Base-by-base conservation (phyloP, 208 protist genomes). In the Angomonas desouzai region DNA sequence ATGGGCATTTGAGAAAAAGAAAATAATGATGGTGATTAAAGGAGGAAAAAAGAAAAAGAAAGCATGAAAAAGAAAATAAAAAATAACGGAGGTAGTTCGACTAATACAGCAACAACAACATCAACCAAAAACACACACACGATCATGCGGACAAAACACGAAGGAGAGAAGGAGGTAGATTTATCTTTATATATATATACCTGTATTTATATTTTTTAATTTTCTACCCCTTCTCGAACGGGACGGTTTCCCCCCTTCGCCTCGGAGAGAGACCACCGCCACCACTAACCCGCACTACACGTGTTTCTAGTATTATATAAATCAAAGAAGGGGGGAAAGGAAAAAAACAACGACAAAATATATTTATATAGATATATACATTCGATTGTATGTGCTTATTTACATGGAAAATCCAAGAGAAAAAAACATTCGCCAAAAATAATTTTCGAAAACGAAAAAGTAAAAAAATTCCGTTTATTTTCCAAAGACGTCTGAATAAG, bases 1-100 rank as follows among this genome's bases (percentile, higher is more conserved):
- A n/a, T n/a, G n/a, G n/a, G n/a, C n/a, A n/a, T n/a, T n/a, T n/a
- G 6, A 43, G 13, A 43, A 43, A 43, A 18, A 13, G 36, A 43
- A 13, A 13, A 53, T 53, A 20, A 53, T 53, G 4, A 53, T 53
- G 4, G 6, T 53, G 4, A 25, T 53, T 53, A n/a, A 32, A 43
- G 33, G 28, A n/a, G 23, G 27, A 40, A 11, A 66, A 34, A 62
- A 43, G 66, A 72, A 28, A 72, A 60, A 29, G 40, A 59, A 66
- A 59, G 56, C 25, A 33, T 49, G 3, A 47, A 56, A 71, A 18
- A 3, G 29, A 34, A 16, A 57, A 55, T 23, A 28, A 61, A n/a
- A 57, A 64, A 59, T 38, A 36, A 20, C 18, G 20, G 18, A 53
- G 20, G 48, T 23, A 53, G 48, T 29, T 29, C 18, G 23, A 25